Conservation (phyloP, 208 protist species). For the Wallacemonas collosoma region DNA sequence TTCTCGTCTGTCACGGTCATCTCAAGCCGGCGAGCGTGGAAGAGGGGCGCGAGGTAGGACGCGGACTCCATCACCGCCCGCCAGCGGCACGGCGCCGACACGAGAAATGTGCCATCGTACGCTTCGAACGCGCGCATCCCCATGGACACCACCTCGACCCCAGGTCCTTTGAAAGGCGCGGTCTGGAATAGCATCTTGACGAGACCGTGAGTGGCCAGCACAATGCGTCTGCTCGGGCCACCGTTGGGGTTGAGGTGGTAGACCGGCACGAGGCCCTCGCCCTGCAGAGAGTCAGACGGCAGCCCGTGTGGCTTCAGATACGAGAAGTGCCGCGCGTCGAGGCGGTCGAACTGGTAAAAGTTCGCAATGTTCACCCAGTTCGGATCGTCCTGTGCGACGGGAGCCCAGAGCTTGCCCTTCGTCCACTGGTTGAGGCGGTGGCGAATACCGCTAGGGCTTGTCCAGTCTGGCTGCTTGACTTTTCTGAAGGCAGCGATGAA, state of each 20-base stretch:
- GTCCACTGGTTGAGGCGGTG: slow-evolving; percentile 90
- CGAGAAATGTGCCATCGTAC: slow-evolving; percentile 80
- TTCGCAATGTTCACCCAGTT: slow-evolving; percentile 71
- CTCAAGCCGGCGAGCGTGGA: slow-evolving; percentile 56
- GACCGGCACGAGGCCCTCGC: slow-evolving; percentile 64
- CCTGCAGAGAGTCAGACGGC: not conserved
- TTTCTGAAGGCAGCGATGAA: slow-evolving; percentile 91
- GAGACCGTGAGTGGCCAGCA: slow-evolving; percentile 71
- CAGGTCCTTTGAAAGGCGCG: slow-evolving; percentile 87
- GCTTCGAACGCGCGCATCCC: slow-evolving; percentile 85
- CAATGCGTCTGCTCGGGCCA: slow-evolving; percentile 68
- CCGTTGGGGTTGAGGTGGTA: slow-evolving; percentile 90
- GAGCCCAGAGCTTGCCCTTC: slow-evolving; percentile 81
- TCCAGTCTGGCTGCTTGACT: slow-evolving; percentile 45
- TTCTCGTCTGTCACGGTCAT: slow-evolving; percentile 43
- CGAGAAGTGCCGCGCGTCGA: slow-evolving; percentile 34
- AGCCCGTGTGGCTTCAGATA: slow-evolving; percentile 28
- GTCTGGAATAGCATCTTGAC: slow-evolving; percentile 73
- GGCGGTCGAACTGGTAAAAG: slow-evolving; percentile 80
- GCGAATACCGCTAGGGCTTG: slow-evolving; percentile 34
- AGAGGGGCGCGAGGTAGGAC: slow-evolving; percentile 65
- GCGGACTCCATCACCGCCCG: slow-evolving; percentile 81
- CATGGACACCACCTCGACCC: slow-evolving; percentile 86
- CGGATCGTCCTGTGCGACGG: slow-evolving; percentile 58
- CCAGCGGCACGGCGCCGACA: slow-evolving; percentile 77